Evolutionary conservation across 106 monocot species (phyloP), one percentile per base, ranked within the genome.

Genomic region (Dioscorea dumetorum): DNA sequence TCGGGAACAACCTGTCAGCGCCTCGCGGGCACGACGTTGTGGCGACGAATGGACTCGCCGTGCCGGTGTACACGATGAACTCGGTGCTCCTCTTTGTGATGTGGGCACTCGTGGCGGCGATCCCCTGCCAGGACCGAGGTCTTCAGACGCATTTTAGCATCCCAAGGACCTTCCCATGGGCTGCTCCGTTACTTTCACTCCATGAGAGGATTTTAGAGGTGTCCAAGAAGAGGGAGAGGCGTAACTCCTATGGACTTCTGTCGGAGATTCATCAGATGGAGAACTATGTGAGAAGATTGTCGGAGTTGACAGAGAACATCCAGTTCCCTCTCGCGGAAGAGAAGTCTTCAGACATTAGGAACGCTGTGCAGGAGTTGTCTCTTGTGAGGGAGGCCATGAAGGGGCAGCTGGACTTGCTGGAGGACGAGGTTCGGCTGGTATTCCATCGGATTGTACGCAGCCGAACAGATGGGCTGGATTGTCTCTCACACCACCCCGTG

Each of bases 61-160:
- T 76, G 13, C 70, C 76, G 0, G 67, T 85, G 7, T 84, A 65
- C 68, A 73, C 83, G 16, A 85, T 90, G 80, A 80, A 73, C 49
- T 69, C 66, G 12, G 83, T 86, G 50, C 74, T 85, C 20, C 69
- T 80, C 24, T 80, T 90, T 68, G 75, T 73, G 17, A 78, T 73
- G 85, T 90, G 82, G 85, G 72, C 78, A 1, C 78, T 85, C 11
- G 90, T 80, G 14, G 90, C 90, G 19, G 85, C 89, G 3, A 75
- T 85, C 19, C 85, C 89, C 28, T 90, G 90, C 78, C 89, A 82
- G 49, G 85, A 85, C 69, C 70, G 84, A 1, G 88, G 80, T 32
- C 68, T 85, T 8, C 77, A 75, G 13, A 48, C 63, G 8, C 80
- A 90, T 52, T 73, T 81, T 78, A 77, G 80, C 19, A 24, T 84